These are phyloP conservation scores for Fusarium denticulatum DNA, from an alignment of 2,329 filamentous ascomycete species.

Conservation along the genomic window DNA sequence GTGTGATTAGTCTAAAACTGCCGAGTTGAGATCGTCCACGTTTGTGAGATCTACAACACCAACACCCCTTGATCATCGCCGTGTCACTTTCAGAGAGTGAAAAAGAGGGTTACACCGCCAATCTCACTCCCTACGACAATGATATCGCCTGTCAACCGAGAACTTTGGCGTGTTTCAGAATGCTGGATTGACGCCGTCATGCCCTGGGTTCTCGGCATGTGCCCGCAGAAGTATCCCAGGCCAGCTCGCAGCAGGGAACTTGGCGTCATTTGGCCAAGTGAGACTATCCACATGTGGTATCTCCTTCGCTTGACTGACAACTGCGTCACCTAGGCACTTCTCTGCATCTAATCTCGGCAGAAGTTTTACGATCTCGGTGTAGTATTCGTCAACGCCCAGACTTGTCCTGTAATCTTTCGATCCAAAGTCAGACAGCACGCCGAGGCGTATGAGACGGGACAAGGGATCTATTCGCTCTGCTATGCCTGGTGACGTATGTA, in stretches of 20 bases:
- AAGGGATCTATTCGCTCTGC: slow-evolving; percentile 50
- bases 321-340: slow-evolving; percentile 41
- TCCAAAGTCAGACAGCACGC: slow-evolving; percentile 47
- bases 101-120: slow-evolving; percentile 7
- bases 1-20: slow-evolving; percentile 12
- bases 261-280: slow-evolving; percentile 42
- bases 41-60: slow-evolving; percentile 14
- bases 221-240: slow-evolving; percentile 46
- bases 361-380: slow-evolving; percentile 31
- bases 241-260: slow-evolving; percentile 46
- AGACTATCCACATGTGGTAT: slow-evolving; percentile 36
- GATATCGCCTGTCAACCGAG: neutral
- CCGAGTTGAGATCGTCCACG: slow-evolving; percentile 24
- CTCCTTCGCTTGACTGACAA: slow-evolving; percentile 42
- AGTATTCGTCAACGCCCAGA: slow-evolving; percentile 8
- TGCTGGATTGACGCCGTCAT: slow-evolving; percentile 43
- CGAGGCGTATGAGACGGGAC: slow-evolving; percentile 45
- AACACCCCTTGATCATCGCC: slow-evolving; percentile 14
- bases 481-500: slow-evolving; percentile 50
- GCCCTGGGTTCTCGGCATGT: slow-evolving; percentile 43
- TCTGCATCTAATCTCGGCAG: slow-evolving; percentile 43
- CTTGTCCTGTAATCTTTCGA: slow-evolving; percentile 20
- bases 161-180: slow-evolving; percentile 34
- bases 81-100: neutral
- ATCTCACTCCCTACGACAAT: neutral